Base-by-base conservation (phyloP, 1,139 yeast genomes). In the Nakaseomyces sp. region DNA sequence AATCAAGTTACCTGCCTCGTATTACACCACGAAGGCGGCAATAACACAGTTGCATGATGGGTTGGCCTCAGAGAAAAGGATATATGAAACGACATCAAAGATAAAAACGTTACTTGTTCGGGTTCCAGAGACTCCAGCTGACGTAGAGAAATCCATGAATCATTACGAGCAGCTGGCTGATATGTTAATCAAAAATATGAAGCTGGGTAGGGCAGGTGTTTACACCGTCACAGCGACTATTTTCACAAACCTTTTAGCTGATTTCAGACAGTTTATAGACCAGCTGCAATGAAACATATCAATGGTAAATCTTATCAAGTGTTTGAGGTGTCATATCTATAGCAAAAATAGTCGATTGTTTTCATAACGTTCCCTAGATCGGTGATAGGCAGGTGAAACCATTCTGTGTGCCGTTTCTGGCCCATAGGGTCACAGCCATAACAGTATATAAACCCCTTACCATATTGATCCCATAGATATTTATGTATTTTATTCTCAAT, bases 361-460 rank as follows among this genome's bases (percentile, higher is more conserved):
- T 43, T 37, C 13, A 59, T 33, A 4, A 59, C 41, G 17, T 43
- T 36, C 1, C 55, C 54, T 19, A 60, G 46, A n/a, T 59, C 58
- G 6, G 26, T 24, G 5, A 56, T 51, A 6, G 62, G 61, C 3
- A 60, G 49, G 29, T 49, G 43, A 35, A 58, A 57, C 64, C 64
- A 60, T 46, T 60, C 64, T 3, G 46, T 44, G 48, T 60, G 64
- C 37, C 51, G 48, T 20, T 49, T 56, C n/a, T 48, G 40, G 5
- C 50, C 53, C 8, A 41, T 41, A 7, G 48, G 50, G 38, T 53
- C 49, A 51, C 64, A 57, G 6, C 61, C 62, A 37, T 51, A 47
- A 41, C 64, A 60, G 43, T 54, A 48, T 13, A 58, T 45, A 12
- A 56, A 38, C 1, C 62, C 64, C 39, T 54, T 55, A 1, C 63